Percentiles rank a stretch among this genome's conserved stretches.
Conservation (phyloP, 192 early-diverging fungal species). For the Entomortierella beljakovae region DNA sequence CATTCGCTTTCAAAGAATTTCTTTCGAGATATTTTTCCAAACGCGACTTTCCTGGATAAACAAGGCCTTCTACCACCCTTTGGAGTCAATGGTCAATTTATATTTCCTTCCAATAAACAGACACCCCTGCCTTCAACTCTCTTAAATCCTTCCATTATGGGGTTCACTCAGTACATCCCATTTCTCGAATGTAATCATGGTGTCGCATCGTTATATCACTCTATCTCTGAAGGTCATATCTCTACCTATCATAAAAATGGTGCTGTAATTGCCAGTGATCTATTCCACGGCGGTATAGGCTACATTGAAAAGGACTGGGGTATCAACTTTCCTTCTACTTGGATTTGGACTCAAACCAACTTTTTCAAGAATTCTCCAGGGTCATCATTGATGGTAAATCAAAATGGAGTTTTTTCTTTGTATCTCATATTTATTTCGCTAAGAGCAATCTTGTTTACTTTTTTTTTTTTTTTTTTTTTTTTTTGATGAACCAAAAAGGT, state of each 20-base stretch:
- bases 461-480: neutral
- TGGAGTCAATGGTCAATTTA: constrained; percentile 25
- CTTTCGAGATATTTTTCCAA: constrained; percentile 27
- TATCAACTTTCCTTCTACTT: constrained; percentile 62
- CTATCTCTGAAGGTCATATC: constrained; percentile 38
- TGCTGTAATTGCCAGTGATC: neutral
- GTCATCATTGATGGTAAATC: constrained; percentile 44
- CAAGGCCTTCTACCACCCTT: constrained; percentile 13
- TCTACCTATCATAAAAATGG: constrained; percentile 9
- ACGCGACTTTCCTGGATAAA: neutral
- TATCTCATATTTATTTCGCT: too few species aligned
- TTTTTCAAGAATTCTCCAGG: constrained; percentile 45
- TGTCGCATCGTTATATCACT: constrained; percentile 55
- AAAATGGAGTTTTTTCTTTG: neutral
- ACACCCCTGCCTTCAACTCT: constrained; percentile 40
- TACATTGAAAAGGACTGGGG: constrained; percentile 67
- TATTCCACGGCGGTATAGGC: constrained; percentile 52
- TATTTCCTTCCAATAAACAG: constrained; percentile 24
- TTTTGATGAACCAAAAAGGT: constrained; percentile 5
- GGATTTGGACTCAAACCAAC: constrained; percentile 64
- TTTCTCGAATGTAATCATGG: constrained; percentile 65
- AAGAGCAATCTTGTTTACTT: neutral
- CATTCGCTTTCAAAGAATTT: neutral
- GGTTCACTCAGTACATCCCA: constrained; percentile 56
- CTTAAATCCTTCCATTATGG: constrained; percentile 55